Base-by-base conservation (phyloP, 208 protist species). In the Crithidia thermophila region DNA sequence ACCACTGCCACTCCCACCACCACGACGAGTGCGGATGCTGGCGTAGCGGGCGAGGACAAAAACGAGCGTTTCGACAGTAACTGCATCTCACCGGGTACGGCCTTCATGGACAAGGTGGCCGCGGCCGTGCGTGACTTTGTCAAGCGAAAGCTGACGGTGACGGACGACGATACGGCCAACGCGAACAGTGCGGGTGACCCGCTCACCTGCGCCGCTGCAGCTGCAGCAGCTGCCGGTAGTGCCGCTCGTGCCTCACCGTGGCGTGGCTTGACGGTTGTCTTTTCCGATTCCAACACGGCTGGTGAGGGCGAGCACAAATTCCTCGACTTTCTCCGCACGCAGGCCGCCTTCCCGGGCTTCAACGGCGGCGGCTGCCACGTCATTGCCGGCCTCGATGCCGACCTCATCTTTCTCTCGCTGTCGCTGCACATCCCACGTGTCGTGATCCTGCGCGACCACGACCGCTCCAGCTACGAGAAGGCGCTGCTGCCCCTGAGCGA, bases 381-480 rank as follows among this genome's bases (percentile, higher is more conserved):
- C 21, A 85, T 99, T n/a, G 98, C 98, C 51, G 99, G 98, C 23
- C 81, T 99, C 9, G 99, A 99, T 77, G 98, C 99, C 0, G 99
- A 99, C 80, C 81, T 99, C 16, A 99, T 99, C 66, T 98, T 99
- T 83, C 85, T 99, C 18, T 73, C 90, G 4, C 85, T 99, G 1
- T 94, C 88, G 49, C 67, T 96, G 16, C 98, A 99, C 72, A 96
- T 99, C 72, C 87, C 95, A 4, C 71, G 96, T 60, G 93, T 99
- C 39, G 76, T 82, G 33, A 88, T 99, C 18, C 80, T 99, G 14
- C 83, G 94, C 49, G 87, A 97, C 62, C 71, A 84, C 64, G 60
- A 68, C 0, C 65, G 60, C 8, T 85, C 80, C 36, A 73, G 55
- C 56, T 81, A 75, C 34, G 67, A 45, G 9, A 69, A 75, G 63